Percentiles rank a stretch among this genome's conserved stretches.
phyloP scores from a whole-genome alignment of 805 yeast species.

The Candida anglica region DNA sequence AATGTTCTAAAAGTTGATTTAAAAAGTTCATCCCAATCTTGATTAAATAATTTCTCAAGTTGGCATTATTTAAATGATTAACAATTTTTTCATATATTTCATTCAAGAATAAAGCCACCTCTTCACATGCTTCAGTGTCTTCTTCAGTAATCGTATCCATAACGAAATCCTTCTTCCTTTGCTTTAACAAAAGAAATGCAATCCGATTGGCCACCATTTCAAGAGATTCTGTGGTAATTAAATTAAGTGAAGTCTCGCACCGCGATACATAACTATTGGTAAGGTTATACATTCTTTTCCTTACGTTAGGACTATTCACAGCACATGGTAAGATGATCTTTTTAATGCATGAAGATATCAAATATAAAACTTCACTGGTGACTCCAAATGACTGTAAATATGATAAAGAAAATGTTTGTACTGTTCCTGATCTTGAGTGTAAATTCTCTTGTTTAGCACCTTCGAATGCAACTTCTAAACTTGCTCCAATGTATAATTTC shows the following conservation, averaged over 20 bases:
- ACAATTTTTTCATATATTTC: constrained; percentile 37
- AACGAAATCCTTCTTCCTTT: constrained; percentile 69
- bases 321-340: constrained; percentile 75
- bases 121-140: constrained; percentile 70
- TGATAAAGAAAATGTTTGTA: constrained; percentile 35
- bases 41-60: constrained; percentile 46
- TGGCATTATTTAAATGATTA: constrained; percentile 33
- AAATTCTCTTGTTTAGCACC: constrained; percentile 34
- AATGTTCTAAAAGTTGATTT: constrained; percentile 62
- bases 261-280: constrained; percentile 58
- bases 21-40: constrained; percentile 59
- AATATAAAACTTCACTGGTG: constrained; percentile 56
- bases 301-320: constrained; percentile 51
- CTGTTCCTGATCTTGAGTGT: not conserved
- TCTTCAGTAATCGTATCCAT: constrained; percentile 44
- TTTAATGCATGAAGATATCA: constrained; percentile 69
- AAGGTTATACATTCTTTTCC: constrained; percentile 55
- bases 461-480: constrained; percentile 65
- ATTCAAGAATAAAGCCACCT: constrained; percentile 50
- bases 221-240: constrained; percentile 57
- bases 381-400: constrained; percentile 48
- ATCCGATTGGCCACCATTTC: constrained; percentile 52
- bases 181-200: constrained; percentile 47
- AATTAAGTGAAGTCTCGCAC: constrained; percentile 63
- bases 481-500: constrained; percentile 67